Evolutionary conservation across 495 filamentous ascomycete genomes (phyloP), one percentile per base, ranked within the genome.

Genomic region (Viridothelium virens): DNA sequence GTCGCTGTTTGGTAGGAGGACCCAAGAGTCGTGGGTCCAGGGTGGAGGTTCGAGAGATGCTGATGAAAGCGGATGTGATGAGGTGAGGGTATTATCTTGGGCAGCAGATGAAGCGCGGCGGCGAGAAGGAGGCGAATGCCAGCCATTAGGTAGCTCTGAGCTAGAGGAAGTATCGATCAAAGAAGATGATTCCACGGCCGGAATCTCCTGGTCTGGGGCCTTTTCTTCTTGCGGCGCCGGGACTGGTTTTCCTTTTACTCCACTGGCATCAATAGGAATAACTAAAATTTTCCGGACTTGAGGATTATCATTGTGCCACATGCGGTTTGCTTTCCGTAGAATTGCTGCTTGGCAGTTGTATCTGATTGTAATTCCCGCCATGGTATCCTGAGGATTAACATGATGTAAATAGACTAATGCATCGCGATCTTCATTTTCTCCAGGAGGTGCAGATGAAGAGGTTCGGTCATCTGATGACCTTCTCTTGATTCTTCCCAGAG

Each of bases 241-340:
- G 36, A 79, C 68, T 34, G 75, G 79, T 48, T 86, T 83, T 11
- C 94, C 94, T 71, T 92, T 92, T 44, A 92, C 83, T 33, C 86
- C 86, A 74, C 94, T 97, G 10, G 89, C 89, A 72, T 96, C 94
- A 12, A 97, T 91, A 2, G 94, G 94, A 37, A 98, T 76, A 9
- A 96, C 79, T 16, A 98, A 81, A 25, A 83, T 86, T 69, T 91
- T 90, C 48, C 91, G 86, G 63, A 85, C 83, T 73, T 96, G 92
- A 44, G 96, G 88, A 65, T 84, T 88, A 73, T 97, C 95, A 66
- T 90, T 90, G 7, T 91, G 90, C 94, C 94, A 97, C 70, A 98
- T 84, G 18, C 93, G 85, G 72, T 98, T 98, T 36, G 91, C 89
- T 73, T 91, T 92, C 34, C 89, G 79, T 66, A 98, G 89, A 0